phyloP scores from a whole-genome alignment of 2,329 filamentous ascomycete species.

The Botryotinia globosa region DNA sequence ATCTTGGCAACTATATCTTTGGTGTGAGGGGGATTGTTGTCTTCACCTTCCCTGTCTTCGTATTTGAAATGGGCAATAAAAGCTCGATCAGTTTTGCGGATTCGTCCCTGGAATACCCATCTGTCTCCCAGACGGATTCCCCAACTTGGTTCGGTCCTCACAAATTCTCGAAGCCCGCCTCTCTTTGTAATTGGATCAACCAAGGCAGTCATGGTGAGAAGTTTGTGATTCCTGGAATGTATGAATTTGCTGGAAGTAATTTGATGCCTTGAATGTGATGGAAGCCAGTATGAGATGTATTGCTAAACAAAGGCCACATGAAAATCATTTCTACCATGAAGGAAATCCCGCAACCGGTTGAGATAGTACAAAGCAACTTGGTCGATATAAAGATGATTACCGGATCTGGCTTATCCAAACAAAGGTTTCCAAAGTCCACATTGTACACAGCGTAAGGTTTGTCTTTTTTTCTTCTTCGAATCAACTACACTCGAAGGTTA shows the following conservation, averaged over 20 bases:
- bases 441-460: not conserved
- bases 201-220: not conserved
- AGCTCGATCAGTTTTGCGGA: not conserved
- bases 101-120: not conserved
- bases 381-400: not conserved
- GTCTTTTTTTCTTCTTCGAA: not conserved
- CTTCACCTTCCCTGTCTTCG: not conserved
- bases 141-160: not conserved
- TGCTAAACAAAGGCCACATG: not conserved
- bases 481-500: not conserved
- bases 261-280: not conserved
- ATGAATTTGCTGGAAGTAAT: not conserved
- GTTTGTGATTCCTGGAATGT: not conserved
- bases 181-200: not conserved
- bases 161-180: not conserved
- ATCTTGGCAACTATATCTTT: not conserved
- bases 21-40: not conserved
- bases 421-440: not conserved
- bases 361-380: not conserved
- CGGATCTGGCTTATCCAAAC: not conserved
- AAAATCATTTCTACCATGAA: not conserved
- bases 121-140: not conserved
- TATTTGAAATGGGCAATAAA: not conserved
- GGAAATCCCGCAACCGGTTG: not conserved
- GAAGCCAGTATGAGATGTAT: not conserved